Conservation (phyloP, 345 rosid species). For the Gossypium arboreum region DNA sequence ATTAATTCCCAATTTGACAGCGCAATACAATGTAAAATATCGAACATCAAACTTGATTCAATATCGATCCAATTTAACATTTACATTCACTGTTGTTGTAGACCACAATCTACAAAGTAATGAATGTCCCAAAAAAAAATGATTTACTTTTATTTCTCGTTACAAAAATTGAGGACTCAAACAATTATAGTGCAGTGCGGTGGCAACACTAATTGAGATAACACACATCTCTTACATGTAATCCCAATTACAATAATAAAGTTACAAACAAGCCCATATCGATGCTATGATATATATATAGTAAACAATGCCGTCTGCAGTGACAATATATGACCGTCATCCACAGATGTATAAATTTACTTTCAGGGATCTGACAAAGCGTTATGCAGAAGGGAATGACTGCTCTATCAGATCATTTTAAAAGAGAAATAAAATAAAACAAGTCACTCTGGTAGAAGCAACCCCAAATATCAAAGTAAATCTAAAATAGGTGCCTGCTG, state of each 20-base stretch:
- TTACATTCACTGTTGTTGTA: too few relatives aligned
- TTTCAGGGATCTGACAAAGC: conserved; percentile 1
- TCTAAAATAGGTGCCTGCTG: conserved; percentile 72
- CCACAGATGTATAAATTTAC: neutral
- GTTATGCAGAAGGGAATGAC: conserved; percentile 18
- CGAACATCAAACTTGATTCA: neutral
- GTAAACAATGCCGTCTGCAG: conserved; percentile 13
- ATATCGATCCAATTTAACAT: too few relatives aligned
- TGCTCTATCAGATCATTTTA: neutral
- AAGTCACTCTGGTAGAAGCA: neutral
- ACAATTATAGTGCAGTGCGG: neutral
- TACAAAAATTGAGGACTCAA: neutral
- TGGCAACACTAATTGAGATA: neutral
- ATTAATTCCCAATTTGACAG: neutral
- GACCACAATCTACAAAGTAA: too few relatives aligned
- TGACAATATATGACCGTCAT: neutral
- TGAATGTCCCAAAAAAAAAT: neutral
- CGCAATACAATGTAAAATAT: neutral
- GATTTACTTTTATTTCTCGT: neutral
- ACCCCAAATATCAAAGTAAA: conserved; percentile 40
- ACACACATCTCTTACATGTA: neutral
- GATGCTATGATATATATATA: conserved; percentile 4
- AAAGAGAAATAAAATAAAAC: neutral
- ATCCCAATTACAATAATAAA: neutral
- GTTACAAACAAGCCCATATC: neutral